Percentiles rank a stretch among this genome's conserved stretches.
phyloP scores from a whole-genome alignment of 225 moss, liverwort and hornwort species.

The Climacium dendroides region DNA sequence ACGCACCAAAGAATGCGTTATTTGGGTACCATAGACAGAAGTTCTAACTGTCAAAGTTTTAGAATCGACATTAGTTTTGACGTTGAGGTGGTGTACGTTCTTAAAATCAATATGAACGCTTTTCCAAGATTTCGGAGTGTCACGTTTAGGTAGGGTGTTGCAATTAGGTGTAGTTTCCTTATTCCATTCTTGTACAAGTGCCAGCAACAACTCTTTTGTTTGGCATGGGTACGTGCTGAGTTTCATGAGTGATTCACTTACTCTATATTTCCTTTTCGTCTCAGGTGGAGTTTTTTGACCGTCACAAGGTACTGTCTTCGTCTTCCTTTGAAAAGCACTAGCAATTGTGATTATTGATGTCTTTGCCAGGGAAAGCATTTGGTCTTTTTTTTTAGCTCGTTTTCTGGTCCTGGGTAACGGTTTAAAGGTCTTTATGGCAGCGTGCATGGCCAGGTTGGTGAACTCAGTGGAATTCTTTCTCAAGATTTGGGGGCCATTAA shows the following conservation, averaged over 20 bases:
- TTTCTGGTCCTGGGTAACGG: slow-evolving; percentile 15
- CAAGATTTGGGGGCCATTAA: slow-evolving; percentile 90
- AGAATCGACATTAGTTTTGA: background rate
- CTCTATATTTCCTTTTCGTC: background rate
- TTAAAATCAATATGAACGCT: background rate
- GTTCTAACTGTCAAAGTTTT: background rate
- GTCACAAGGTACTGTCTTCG: slow-evolving; percentile 78
- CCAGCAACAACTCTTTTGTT: background rate
- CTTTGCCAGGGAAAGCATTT: background rate
- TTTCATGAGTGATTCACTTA: background rate
- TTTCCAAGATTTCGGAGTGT: background rate
- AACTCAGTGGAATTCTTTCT: slow-evolving; percentile 89
- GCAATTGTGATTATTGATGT: background rate
- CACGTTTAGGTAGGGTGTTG: background rate
- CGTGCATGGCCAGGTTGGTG: slow-evolving; percentile 86
- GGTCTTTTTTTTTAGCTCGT: background rate
- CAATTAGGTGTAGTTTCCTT: background rate
- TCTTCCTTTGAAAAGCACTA: background rate
- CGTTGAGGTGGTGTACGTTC: background rate
- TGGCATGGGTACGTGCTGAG: background rate
- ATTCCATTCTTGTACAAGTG: background rate
- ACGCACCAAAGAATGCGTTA: background rate
- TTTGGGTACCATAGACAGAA: background rate
- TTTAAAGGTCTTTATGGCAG: slow-evolving; percentile 45
- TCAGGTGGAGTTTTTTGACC: slow-evolving; percentile 99